Conservation (phyloP, 257 asterid genomes). For the Knoxia roxburghii region DNA sequence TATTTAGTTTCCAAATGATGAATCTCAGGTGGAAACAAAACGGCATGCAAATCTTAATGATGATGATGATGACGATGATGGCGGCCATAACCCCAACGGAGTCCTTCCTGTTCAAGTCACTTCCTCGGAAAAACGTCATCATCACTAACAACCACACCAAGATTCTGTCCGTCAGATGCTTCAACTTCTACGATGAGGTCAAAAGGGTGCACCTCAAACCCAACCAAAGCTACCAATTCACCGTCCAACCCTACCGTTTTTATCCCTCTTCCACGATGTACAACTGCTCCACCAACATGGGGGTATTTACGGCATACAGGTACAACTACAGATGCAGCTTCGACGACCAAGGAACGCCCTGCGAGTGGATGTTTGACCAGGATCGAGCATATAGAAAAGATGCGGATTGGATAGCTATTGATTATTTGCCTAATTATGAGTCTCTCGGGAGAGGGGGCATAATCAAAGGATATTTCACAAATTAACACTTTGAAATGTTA, state of each 20-base stretch:
- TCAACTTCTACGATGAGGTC: conserved; percentile 40
- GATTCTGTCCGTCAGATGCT: conserved; percentile 52
- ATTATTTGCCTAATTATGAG: conserved; percentile 64
- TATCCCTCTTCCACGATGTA: conserved; percentile 44
- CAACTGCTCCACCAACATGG: conserved; percentile 85
- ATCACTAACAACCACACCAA: conserved; percentile 62
- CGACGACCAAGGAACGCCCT: background rate
- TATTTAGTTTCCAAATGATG: too few species aligned
- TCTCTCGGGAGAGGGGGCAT: conserved; percentile 75
- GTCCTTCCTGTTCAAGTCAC: too few species aligned
- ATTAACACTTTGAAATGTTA: conserved; percentile 14
- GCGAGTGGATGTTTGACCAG: conserved; percentile 67
- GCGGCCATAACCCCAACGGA: too few species aligned
- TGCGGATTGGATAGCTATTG: conserved; percentile 30
- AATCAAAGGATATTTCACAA: conserved; percentile 52
- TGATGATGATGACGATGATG: too few species aligned
- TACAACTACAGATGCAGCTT: conserved; percentile 31
- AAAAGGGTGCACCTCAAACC: conserved; percentile 31
- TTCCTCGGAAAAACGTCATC: too few species aligned
- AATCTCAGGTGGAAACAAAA: too few species aligned
- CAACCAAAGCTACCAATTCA: conserved; percentile 32
- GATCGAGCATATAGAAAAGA: conserved; percentile 33
- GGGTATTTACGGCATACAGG: conserved; percentile 50
- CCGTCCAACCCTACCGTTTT: conserved; percentile 15
- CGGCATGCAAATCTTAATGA: too few species aligned